Conservation (phyloP, 2,329 filamentous ascomycete genomes). For the Pseudogymnoascus sp. region DNA sequence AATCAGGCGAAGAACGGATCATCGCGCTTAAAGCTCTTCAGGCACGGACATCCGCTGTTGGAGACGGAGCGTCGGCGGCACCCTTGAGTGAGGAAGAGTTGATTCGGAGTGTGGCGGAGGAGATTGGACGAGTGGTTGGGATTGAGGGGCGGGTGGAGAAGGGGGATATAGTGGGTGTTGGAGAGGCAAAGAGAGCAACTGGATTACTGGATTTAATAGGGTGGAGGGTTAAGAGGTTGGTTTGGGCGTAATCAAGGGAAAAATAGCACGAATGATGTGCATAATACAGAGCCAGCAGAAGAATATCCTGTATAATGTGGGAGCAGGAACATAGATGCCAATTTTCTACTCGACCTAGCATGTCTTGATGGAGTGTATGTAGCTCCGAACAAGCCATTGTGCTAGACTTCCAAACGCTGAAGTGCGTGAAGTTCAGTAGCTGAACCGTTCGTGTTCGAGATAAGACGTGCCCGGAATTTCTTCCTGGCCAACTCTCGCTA, state of each 20-base stretch:
- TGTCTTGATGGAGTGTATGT: not conserved
- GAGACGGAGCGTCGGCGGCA: slow-evolving; percentile 18
- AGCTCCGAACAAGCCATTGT: not conserved
- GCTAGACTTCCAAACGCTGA: not conserved
- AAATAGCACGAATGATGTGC: not conserved
- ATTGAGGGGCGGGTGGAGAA: slow-evolving; percentile 37
- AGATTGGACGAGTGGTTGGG: slow-evolving; percentile 60
- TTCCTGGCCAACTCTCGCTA: not conserved
- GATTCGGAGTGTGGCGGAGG: slow-evolving; percentile 53
- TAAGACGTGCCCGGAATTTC: not conserved
- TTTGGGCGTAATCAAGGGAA: slow-evolving; percentile 52
- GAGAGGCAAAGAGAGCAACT: slow-evolving; percentile 79
- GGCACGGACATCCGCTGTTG: slow-evolving; percentile 34
- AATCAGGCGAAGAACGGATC: slow-evolving; percentile 28
- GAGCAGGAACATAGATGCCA: not conserved
- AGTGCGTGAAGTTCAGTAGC: not conserved
- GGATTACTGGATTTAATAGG: slow-evolving; percentile 79
- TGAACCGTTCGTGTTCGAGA: not conserved
- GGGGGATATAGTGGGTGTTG: slow-evolving; percentile 69
- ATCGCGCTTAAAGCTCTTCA: slow-evolving; percentile 50
- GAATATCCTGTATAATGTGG: not conserved
- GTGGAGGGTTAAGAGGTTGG: slow-evolving; percentile 85
- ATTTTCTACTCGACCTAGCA: not conserved
- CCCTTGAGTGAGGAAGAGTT: slow-evolving; percentile 41
- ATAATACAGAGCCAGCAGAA: not conserved